Percentiles rank a stretch among this genome's conserved stretches.
phyloP scores from a whole-genome alignment of 768 basidiomycete species.

The Lepiota venenata region DNA sequence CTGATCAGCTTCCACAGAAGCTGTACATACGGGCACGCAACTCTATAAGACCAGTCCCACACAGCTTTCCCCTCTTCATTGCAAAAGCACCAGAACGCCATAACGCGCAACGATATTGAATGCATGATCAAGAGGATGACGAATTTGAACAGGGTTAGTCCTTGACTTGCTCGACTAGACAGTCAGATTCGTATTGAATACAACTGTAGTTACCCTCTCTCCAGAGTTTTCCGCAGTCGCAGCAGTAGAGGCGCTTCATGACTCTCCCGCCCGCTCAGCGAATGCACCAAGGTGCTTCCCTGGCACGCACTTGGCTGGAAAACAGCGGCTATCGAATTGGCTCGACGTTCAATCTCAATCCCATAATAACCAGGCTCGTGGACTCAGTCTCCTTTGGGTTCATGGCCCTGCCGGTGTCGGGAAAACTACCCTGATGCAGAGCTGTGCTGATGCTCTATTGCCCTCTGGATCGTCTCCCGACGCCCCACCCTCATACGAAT shows the following conservation, averaged over 20 bases:
- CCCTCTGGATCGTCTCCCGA: background rate
- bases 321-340: background rate
- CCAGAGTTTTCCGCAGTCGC: background rate
- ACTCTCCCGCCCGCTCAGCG: background rate
- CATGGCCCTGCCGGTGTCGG: constrained; percentile 1
- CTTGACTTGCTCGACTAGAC: too few relatives aligned
- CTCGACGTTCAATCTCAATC: background rate
- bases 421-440: constrained; percentile 2
- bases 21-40: too few relatives aligned
- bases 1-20: too few relatives aligned
- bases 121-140: background rate
- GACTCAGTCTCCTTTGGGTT: background rate
- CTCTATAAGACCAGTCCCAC: too few relatives aligned
- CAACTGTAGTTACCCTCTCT: background rate
- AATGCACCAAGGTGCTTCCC: background rate
- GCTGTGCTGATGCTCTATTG: background rate
- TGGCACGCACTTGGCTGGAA: background rate
- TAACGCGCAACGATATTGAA: too few relatives aligned
- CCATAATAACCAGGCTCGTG: background rate
- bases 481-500: background rate
- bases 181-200: too few relatives aligned
- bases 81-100: too few relatives aligned
- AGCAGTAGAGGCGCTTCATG: background rate
- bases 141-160: background rate
- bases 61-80: too few relatives aligned